Evolutionary conservation across 495 filamentous ascomycete genomes (phyloP), one percentile per base, ranked within the genome.

Genomic region (Hypoxylon trugodes): DNA sequence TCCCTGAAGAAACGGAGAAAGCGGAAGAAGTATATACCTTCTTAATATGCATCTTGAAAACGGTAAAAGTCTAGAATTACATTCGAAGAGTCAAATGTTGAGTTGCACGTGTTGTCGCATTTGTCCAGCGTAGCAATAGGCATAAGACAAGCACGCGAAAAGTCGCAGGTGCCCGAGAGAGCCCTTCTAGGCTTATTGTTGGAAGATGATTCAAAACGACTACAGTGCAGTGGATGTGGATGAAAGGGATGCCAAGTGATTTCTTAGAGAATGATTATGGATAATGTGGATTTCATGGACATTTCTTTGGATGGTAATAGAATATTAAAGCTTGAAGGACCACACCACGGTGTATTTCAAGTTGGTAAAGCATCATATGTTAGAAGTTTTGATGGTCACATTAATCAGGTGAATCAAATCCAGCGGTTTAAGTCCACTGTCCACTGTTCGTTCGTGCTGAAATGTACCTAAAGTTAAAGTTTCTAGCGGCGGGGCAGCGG

Each of bases 331-430:
- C 6, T 38, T 35, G 57, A 46, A n/a, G 26, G 19, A 24, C 28
- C 19, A 48, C 37, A 48, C 50, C 51, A 30, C 58, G 51, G 28
- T 40, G 26, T 48, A 58, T 43, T 42, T 16, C 53, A 52, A 53
- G 58, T 49, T 61, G 64, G 47, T 58, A 58, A 28, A 51, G 40
- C 58, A 61, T 61, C 64, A 58, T 61, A 57, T 61, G 64, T 57
- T 33, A 49, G 26, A 28, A 19, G 37, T 25, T 24, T 4, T 10
- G 43, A 46, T 43, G 32, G 58, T 67, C 58, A 61, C 57, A 67
- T 61, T 61, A 36, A 58, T 52, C 43, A 36, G 36, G 47, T n/a
- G n/a, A n/a, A n/a, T n/a, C n/a, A n/a, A n/a, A n/a, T n/a, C n/a
- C n/a, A n/a, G n/a, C n/a, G n/a, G n/a, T n/a, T n/a, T n/a, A n/a